Percentiles rank a stretch among this genome's conserved stretches.
Evolutionary conservation across 331 rosid genomes (phyloP).

Genomic region (Malus hybrid): DNA sequence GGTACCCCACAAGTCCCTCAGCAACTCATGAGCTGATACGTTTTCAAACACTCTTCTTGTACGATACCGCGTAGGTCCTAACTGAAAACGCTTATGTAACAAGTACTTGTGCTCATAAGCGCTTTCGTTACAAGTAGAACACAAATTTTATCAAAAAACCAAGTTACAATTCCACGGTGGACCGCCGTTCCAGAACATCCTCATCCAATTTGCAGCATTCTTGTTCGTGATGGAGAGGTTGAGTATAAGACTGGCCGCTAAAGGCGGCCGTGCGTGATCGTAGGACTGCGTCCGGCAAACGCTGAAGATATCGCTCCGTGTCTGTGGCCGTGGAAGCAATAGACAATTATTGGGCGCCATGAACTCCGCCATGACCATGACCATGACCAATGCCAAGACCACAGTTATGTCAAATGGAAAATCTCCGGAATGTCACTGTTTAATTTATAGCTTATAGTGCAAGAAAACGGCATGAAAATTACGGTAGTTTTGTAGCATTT

Average conservation of each 20-base stretch:
- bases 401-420: no score
- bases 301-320: background rate
- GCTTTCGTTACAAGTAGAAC: no score
- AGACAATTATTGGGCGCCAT: background rate
- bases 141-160: no score
- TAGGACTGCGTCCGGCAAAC: background rate
- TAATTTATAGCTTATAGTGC: no score
- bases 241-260: background rate
- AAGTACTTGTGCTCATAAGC: no score
- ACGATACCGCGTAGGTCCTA: background rate
- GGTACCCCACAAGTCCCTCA: conserved; percentile 6
- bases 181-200: background rate
- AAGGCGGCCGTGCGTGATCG: background rate
- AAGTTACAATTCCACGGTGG: background rate
- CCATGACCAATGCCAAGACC: background rate
- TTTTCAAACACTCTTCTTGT: background rate
- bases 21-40: background rate
- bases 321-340: background rate
- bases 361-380: background rate
- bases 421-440: no score
- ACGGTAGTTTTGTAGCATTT: no score
- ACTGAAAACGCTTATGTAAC: background rate
- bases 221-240: background rate
- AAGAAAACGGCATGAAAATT: no score
- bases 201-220: background rate